A percentile compares a stretch with the other conserved stretches of the same genome.
Evolutionary conservation across 2,329 filamentous ascomycete genomes (phyloP).

Genomic region (Trichoderma sp.): DNA sequence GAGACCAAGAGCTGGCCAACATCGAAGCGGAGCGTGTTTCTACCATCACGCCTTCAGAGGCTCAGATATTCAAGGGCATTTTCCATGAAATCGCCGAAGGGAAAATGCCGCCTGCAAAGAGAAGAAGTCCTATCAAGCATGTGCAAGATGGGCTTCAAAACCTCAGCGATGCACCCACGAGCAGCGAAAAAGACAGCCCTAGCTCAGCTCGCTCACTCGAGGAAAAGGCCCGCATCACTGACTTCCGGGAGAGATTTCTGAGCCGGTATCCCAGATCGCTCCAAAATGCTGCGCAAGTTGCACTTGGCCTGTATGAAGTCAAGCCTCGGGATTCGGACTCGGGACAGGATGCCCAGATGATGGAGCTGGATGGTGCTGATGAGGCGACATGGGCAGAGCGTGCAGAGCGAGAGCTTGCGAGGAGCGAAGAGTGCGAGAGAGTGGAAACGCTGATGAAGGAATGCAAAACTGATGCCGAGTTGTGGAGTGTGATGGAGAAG

Average conservation of each 20-base stretch:
- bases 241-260: constrained; percentile 40
- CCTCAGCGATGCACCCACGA: background rate
- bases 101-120: constrained; percentile 34
- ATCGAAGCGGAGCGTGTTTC: constrained; percentile 34
- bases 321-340: constrained; percentile 30
- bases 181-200: background rate
- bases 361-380: constrained; percentile 36
- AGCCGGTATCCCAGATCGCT: constrained; percentile 42
- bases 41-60: constrained; percentile 61
- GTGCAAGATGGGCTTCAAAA: background rate
- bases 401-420: constrained; percentile 38
- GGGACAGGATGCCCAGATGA: constrained; percentile 26
- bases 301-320: constrained; percentile 42
- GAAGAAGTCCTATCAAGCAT: constrained; percentile 22
- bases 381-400: constrained; percentile 39
- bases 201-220: constrained; percentile 33
- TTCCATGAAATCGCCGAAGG: constrained; percentile 46
- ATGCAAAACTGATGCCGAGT: constrained; percentile 60
- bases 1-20: constrained; percentile 25
- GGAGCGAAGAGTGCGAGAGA: constrained; percentile 50
- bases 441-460: constrained; percentile 56
- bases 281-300: constrained; percentile 42
- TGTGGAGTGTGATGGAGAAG: constrained; percentile 67
- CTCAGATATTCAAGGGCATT: constrained; percentile 61
- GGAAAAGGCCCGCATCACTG: constrained; percentile 36